Evolutionary conservation across 176 grass and related monocot genomes (phyloP).

Genomic region (Lolium multiflorum): DNA sequence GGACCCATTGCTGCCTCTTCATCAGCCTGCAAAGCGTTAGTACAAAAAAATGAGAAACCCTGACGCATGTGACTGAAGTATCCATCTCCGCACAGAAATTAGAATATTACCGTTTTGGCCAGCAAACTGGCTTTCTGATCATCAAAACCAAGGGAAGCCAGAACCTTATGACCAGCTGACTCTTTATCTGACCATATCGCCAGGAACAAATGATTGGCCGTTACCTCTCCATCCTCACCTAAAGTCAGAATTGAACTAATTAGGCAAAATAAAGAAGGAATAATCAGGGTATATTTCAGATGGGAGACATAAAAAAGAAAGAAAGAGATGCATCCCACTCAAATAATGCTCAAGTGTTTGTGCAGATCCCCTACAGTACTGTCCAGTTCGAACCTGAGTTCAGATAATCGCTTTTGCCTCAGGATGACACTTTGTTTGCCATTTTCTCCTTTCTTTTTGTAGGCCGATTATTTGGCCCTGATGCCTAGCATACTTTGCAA

Average conservation of each 20-base stretch:
- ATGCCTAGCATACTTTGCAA: background rate
- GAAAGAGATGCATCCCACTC: background rate
- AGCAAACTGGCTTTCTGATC: conserved; percentile 70
- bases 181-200: conserved; percentile 92
- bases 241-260: conserved; percentile 36
- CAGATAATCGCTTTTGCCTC: background rate
- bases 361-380: background rate
- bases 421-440: background rate
- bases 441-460: background rate
- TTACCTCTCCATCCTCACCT: conserved; percentile 85
- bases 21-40: conserved; percentile 52
- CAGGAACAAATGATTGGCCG: conserved; percentile 71
- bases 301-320: background rate
- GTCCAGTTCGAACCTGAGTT: background rate
- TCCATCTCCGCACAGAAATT: background rate
- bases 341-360: conserved; percentile 1
- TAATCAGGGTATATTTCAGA: conserved; percentile 7
- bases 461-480: background rate
- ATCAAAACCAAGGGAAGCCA: conserved; percentile 84
- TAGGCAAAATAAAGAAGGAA: conserved; percentile 8
- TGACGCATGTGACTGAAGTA: conserved; percentile 17
- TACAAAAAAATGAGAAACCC: conserved; percentile 34
- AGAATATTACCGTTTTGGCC: conserved; percentile 67
- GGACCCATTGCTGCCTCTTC: conserved; percentile 55
- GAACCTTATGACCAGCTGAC: conserved; percentile 78